Base-by-base conservation (phyloP, 73 alveolate genomes). In the Paraurostyla sp. region DNA sequence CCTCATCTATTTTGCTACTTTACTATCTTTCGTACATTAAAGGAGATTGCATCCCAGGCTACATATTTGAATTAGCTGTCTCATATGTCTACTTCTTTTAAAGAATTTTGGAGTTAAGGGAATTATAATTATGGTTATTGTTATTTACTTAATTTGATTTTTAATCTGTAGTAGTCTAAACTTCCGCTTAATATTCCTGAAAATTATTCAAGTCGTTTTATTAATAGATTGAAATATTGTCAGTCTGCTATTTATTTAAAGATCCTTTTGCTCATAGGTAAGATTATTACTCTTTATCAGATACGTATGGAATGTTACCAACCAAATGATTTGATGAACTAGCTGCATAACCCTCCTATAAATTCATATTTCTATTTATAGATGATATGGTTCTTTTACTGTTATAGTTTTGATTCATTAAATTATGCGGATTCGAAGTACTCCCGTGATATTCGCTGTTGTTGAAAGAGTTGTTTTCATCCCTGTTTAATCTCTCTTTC, bases 241-340 rank as follows among this genome's bases (percentile, higher is more conserved):
- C n/a, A n/a, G n/a, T 22, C 23, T 65, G 58, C 46, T 36, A 16
- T 11, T 65, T 36, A 38, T 32, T 38, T 0, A 65, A 58, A 38
- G 59, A 35, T 11, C 41, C 41, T 35, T 65, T 65, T 9, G 82
- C 82, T 65, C 82, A 65, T 65, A 65, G 82, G 25, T 65, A 65
- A 65, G 82, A 65, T 22, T 65, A 22, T 40, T 65, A 36, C 25
- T 65, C 82, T 65, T 65, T 65, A 65, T 65, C 82, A 1, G 82
- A 65, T 3, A 65, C 82, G 41, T 65, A 65, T 2, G 82, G 82
- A 22, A 65, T 65, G 41, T 65, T 22, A 36, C n/a, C 13, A 40
- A 15, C 41, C 18, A 38, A 65, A 16, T 65, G 36, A 40, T 65
- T 23, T 15, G 82, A 65, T 2, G 18, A 22, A 18, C 82, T 58